A percentile compares a stretch with the other conserved stretches of the same genome.
These are phyloP conservation scores for Massarina eburnea DNA, from an alignment of 2,329 filamentous ascomycete genomes.

Conservation along the genomic window DNA sequence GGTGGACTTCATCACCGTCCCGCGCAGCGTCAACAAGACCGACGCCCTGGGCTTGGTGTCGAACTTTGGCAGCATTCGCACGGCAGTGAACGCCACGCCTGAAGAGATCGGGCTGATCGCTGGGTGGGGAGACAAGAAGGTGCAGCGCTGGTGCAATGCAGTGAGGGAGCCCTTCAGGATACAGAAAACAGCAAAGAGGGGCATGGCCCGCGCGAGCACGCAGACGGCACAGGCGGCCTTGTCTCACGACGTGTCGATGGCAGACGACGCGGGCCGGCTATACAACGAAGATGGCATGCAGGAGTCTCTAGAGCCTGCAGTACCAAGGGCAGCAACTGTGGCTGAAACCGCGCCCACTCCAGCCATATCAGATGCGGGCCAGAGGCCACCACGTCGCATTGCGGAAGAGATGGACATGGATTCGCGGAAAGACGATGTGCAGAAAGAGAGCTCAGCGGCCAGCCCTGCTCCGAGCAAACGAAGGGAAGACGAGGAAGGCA, in stretches of 20 bases:
- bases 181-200: slow-evolving; percentile 65
- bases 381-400: slow-evolving; percentile 34
- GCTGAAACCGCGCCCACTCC: not conserved
- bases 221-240: slow-evolving; percentile 17
- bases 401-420: slow-evolving; percentile 31
- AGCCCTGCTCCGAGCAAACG: slow-evolving; percentile 30
- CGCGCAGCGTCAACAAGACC: slow-evolving; percentile 88
- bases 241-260: slow-evolving; percentile 28
- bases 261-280: slow-evolving; percentile 22
- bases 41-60: slow-evolving; percentile 89
- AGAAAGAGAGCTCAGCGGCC: slow-evolving; percentile 45
- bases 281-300: slow-evolving; percentile 15
- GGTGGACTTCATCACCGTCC: slow-evolving; percentile 89
- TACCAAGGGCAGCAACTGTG: slow-evolving; percentile 30
- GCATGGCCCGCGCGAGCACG: slow-evolving; percentile 41
- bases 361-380: slow-evolving; percentile 38
- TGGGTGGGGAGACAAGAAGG: slow-evolving; percentile 95
- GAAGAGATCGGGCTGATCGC: slow-evolving; percentile 84
- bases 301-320: slow-evolving; percentile 29
- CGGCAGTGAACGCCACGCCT: slow-evolving; percentile 81
- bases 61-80: slow-evolving; percentile 85
- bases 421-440: slow-evolving; percentile 45
- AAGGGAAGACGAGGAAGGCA: slow-evolving; percentile 45
- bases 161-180: slow-evolving; percentile 84
- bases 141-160: slow-evolving; percentile 78